Evolutionary conservation across 2,329 filamentous ascomycete genomes (phyloP), one percentile per base, ranked within the genome.

Genomic region (Pseudopithomyces maydicus): DNA sequence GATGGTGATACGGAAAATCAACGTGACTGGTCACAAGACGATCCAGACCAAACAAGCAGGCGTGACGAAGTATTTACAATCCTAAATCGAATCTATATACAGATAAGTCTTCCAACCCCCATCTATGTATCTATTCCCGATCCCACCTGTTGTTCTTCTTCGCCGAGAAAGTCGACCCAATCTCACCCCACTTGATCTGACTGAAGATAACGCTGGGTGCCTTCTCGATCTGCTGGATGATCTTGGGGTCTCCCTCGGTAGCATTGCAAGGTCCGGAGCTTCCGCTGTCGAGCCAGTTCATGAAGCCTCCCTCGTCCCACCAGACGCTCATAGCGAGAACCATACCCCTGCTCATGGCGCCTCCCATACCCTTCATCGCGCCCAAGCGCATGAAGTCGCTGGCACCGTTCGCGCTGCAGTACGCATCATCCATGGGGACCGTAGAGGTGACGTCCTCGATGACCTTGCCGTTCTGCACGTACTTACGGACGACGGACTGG

Each of bases 401-500:
- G 4, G 73, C 71, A n/a, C 63, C 61, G 48, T 68, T 65, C 3
- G 62, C 62, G 22, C 48, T 46, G 63, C 73, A 75, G 63, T 62
- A 74, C 1, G 51, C 64, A 26, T 75, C 70, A 51, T 73, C 59
- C 60, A 74, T 69, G 32, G 66, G 67, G n/a, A 72, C 59, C 41
- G 70, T 69, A 33, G 58, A 48, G 15, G 80, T 69, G 8, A 82
- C 80, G 77, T 88, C 87, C 64, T 81, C 76, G 64, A 88, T 84
- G 58, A 87, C 80, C 35, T 78, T 78, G 63, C 84, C 85, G 73
- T 85, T 77, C 77, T 90, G 88, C 55, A 88, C 81, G 73, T 89
- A 90, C 74, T 88, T 81, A 65, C 87, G 85, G 65, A 82, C 83
- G 73, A 90, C 87, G 73, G 87, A 82, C 51, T 77, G 79, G 47